Evolutionary conservation across 768 basidiomycete species (phyloP).

Genomic region (Melanogaster broomeanus): DNA sequence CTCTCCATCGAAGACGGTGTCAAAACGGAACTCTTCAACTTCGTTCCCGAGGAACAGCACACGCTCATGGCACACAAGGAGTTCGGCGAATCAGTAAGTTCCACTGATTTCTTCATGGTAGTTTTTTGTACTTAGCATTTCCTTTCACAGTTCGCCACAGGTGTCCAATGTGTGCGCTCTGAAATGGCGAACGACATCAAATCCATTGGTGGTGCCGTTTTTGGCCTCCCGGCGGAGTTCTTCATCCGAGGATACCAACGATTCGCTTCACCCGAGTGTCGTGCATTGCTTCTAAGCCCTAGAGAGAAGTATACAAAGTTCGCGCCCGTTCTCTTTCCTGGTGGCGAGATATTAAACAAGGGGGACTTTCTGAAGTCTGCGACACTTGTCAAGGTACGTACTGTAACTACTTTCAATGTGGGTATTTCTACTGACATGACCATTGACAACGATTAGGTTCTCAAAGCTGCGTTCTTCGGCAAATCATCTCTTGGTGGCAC

Average conservation of each 20-base stretch:
- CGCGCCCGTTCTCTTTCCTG: background rate
- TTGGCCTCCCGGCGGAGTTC: background rate
- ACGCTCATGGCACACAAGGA: background rate
- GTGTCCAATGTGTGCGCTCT: background rate
- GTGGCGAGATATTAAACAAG: background rate
- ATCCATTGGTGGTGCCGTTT: background rate
- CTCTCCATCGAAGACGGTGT: background rate
- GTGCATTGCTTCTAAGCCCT: background rate
- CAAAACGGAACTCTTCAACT: background rate
- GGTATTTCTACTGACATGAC: background rate
- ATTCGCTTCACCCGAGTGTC: background rate
- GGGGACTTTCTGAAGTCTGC: background rate
- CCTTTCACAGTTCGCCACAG: background rate
- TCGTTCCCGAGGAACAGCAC: background rate
- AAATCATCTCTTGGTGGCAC: background rate
- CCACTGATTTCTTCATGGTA: background rate
- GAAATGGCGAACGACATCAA: background rate
- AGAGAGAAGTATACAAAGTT: constrained; percentile 1
- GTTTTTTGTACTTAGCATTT: no score
- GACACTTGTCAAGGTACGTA: background rate
- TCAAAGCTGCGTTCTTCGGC: background rate
- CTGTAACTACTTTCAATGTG: background rate
- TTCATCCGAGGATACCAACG: background rate
- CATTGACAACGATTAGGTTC: background rate
- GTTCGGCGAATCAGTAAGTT: background rate